Evolutionary conservation across 2,329 filamentous ascomycete species (phyloP).

Genomic region (Verticillium albo-atrum): DNA sequence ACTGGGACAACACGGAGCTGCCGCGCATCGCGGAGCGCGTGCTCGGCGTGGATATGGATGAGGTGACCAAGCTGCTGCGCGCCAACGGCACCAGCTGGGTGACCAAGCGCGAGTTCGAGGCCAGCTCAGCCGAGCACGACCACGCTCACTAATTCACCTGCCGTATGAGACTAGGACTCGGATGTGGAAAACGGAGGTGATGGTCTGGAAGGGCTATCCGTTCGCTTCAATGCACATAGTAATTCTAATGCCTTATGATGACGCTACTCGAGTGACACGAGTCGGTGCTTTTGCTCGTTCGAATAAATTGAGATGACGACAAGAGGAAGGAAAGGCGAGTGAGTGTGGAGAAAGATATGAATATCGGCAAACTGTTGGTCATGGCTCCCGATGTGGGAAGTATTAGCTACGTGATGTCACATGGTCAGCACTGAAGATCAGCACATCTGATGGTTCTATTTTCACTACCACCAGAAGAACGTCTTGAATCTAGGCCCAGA

Average conservation of each 20-base stretch:
- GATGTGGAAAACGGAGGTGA: not conserved
- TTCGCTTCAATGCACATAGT: not conserved
- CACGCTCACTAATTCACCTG: not conserved
- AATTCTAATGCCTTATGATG: not conserved
- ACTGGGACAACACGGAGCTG: constrained; percentile 20
- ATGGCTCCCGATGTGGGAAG: too few relatives aligned
- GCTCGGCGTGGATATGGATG: constrained; percentile 15
- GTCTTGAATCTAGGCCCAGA: too few relatives aligned
- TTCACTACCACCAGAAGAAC: too few relatives aligned
- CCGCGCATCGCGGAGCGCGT: constrained; percentile 18
- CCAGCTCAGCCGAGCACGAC: not conserved
- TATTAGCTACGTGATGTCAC: too few relatives aligned
- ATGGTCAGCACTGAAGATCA: too few relatives aligned
- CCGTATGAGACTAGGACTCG: too few relatives aligned
- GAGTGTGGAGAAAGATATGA: too few relatives aligned
- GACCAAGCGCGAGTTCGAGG: constrained; percentile 12
- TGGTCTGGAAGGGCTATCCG: not conserved
- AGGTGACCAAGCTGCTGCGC: constrained; percentile 15
- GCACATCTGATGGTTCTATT: too few relatives aligned
- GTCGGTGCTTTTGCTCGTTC: not conserved
- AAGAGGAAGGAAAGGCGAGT: too few relatives aligned
- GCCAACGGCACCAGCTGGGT: constrained; percentile 18
- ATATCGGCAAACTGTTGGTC: too few relatives aligned
- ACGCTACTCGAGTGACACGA: not conserved
- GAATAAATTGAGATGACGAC: too few relatives aligned